Conservation (phyloP, 768 basidiomycete species). For the Boletus rubescentipes region DNA sequence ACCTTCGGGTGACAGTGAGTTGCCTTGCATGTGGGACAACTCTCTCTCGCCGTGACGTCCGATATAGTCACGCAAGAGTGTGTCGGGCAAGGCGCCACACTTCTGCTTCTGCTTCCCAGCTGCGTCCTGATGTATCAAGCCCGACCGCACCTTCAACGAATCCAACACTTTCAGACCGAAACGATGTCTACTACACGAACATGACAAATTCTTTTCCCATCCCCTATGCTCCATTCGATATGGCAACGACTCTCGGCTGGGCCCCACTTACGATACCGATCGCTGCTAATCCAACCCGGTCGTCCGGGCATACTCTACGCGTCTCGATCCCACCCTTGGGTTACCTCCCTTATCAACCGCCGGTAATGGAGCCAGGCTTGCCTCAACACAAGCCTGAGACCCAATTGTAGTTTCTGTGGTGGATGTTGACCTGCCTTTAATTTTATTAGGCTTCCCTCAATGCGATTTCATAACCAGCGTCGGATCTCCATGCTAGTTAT, state of each 20-base stretch:
- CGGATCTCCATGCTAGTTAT: not conserved
- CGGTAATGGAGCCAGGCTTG: not conserved
- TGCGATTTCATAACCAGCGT: not conserved
- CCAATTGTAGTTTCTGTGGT: not conserved
- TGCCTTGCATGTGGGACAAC: slow-evolving; percentile 12
- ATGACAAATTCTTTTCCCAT: not conserved
- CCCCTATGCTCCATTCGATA: not conserved
- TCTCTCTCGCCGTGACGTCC: slow-evolving; percentile 23
- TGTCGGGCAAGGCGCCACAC: slow-evolving; percentile 2
- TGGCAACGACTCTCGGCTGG: not conserved
- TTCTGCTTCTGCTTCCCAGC: not conserved
- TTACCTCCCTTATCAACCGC: not conserved
- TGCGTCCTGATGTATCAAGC: not conserved
- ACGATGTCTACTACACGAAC: not conserved
- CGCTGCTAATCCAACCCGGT: not conserved
- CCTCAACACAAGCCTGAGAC: not conserved
- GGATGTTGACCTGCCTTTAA: not conserved
- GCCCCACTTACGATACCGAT: not conserved
- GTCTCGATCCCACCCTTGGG: not conserved
- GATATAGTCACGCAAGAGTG: slow-evolving; percentile 10
- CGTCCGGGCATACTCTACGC: not conserved
- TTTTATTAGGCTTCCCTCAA: not conserved
- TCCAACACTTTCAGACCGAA: not conserved
- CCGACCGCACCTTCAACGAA: not conserved
- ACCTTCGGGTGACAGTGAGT: slow-evolving; percentile 12